Conservation (phyloP, 768 basidiomycete species). For the Leucocoprinus sp. region DNA sequence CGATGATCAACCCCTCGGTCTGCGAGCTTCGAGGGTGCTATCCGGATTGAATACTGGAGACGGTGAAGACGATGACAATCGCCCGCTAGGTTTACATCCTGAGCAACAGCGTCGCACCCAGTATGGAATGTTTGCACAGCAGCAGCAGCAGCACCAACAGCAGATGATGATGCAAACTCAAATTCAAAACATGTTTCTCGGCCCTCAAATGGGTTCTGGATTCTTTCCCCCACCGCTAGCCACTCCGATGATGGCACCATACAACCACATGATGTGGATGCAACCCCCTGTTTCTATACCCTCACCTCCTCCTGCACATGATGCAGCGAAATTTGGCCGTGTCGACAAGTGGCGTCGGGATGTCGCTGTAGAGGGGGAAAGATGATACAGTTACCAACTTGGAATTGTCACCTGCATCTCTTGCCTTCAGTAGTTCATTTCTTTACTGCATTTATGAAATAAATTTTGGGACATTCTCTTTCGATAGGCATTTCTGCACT, state of each 20-base stretch:
- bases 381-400: background rate
- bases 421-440: background rate
- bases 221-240: constrained; percentile 48
- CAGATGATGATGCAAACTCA: constrained; percentile 74
- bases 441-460: background rate
- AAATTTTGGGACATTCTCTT: constrained; percentile 1
- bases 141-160: constrained; percentile 50
- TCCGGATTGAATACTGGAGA: constrained; percentile 10
- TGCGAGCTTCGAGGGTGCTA: constrained; percentile 50
- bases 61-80: constrained; percentile 54
- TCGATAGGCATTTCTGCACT: constrained; percentile 1
- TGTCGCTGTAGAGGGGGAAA: constrained; percentile 63
- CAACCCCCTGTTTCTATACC: constrained; percentile 40
- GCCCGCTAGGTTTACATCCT: constrained; percentile 64
- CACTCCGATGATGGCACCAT: constrained; percentile 32
- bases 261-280: constrained; percentile 32
- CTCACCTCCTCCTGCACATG: constrained; percentile 57
- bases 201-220: constrained; percentile 52
- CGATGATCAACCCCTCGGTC: constrained; percentile 64
- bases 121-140: constrained; percentile 46
- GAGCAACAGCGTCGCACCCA: constrained; percentile 75
- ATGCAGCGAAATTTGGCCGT: constrained; percentile 56
- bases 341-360: constrained; percentile 81
- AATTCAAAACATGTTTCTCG: constrained; percentile 71
- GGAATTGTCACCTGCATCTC: background rate